Evolutionary conservation across 176 grass and related monocot species (phyloP), one percentile per base, ranked within the genome.

Genomic region (Phoenix roebelenii): DNA sequence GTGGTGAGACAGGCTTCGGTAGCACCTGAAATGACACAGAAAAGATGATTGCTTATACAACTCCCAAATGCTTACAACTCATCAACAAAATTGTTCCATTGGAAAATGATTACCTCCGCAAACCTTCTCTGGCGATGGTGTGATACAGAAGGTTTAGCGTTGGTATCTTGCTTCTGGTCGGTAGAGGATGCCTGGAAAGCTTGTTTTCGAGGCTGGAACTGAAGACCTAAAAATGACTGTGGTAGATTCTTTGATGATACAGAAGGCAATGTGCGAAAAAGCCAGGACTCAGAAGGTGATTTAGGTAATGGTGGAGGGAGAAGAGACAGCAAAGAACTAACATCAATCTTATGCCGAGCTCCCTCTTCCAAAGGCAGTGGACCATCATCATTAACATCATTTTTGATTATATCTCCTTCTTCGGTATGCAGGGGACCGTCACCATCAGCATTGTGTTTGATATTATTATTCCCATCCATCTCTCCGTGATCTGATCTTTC

Each of bases 211-310:
- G 48, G 62, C 68, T 90, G 91, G 48, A 87, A 76, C 81, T 85
- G 84, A 52, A 98, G 89, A 69, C 88, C 94, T 66, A 98, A 81
- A 75, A 98, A 85, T 66, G 85, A 98, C 63, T 78, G 66, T 7
- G 73, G 55, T 66, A 58, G 64, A 65, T 81, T 85, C 66, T 83
- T 98, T n/a, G 71, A 67, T 51, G 62, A 70, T 51, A 93, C 82
- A 20, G 79, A 83, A 44, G 82, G 82, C 64, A 98, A 76, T 66
- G 79, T 89, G 22, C 84, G 84, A 85, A 84, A 92, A 58, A 98
- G 87, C 94, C 94, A 98, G 5, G 94, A 98, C 49, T 98, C 93
- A 51, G 87, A 92, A 75, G 94, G 94, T 71, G 94, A 89, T 81
- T 79, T 98, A 19, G 94, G 93, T 52, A 83, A 76, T 55, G 75